Evolutionary conservation across 164 flowering plant genomes (phyloP).

Genomic region (Nymphaea thermarum): DNA sequence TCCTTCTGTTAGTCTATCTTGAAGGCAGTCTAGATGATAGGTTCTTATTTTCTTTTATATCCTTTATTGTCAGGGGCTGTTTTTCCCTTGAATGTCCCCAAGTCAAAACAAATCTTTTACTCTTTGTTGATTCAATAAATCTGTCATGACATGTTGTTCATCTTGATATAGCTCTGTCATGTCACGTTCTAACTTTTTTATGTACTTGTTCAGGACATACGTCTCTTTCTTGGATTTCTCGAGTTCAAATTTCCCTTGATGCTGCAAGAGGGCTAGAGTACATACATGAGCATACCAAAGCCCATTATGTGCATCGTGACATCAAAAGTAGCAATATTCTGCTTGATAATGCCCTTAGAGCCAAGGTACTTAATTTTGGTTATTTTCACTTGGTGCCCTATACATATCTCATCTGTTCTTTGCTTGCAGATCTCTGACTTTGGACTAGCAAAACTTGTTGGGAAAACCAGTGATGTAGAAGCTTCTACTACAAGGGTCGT

Average conservation of each 20-base stretch:
- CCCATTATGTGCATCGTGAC: slow-evolving; percentile 94
- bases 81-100: too few relatives aligned
- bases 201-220: slow-evolving; percentile 42
- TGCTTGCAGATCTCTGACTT: slow-evolving; percentile 75
- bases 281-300: slow-evolving; percentile 90
- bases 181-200: neutral
- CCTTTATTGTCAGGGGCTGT: too few relatives aligned
- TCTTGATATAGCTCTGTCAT: neutral
- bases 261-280: slow-evolving; percentile 93
- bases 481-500: slow-evolving; percentile 74
- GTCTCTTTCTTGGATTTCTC: slow-evolving; percentile 79
- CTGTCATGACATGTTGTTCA: too few relatives aligned
- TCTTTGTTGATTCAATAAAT: too few relatives aligned
- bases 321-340: slow-evolving; percentile 90
- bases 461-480: slow-evolving; percentile 58
- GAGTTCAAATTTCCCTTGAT: slow-evolving; percentile 90
- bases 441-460: slow-evolving; percentile 84
- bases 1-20: too few relatives aligned
- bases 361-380: slow-evolving; percentile 40
- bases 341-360: slow-evolving; percentile 75
- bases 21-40: too few relatives aligned
- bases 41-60: too few relatives aligned
- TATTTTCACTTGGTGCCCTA: neutral
- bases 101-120: too few relatives aligned
- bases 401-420: slow-evolving; percentile 6